phyloP scores from a whole-genome alignment of 2,329 filamentous ascomycete genomes.

The Claviceps sp. region DNA sequence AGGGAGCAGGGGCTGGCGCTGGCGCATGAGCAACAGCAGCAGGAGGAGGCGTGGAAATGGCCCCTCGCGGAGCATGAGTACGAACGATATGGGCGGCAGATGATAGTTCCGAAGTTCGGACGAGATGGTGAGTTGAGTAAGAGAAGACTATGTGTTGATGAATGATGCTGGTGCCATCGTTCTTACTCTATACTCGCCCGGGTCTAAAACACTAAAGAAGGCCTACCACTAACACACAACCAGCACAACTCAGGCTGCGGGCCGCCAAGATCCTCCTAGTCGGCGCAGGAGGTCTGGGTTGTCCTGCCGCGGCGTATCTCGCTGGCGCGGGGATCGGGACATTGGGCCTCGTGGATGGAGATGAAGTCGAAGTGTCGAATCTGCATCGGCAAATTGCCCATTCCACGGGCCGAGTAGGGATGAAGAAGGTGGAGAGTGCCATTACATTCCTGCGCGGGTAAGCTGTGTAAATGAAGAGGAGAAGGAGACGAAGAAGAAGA shows the following conservation, averaged over 20 bases:
- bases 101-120: conserved; percentile 75
- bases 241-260: conserved; percentile 65
- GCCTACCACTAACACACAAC: neutral
- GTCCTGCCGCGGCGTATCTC: conserved; percentile 84
- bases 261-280: conserved; percentile 63
- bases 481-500: neutral
- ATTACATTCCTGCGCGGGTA: conserved; percentile 44
- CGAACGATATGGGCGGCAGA: conserved; percentile 74
- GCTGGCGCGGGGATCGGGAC: conserved; percentile 78
- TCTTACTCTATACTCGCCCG: no score
- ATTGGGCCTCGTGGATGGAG: conserved; percentile 75
- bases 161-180: neutral
- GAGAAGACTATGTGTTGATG: neutral
- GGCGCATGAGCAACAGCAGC: neutral
- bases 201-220: neutral
- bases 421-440: conserved; percentile 70
- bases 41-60: conserved; percentile 38
- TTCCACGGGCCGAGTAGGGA: conserved; percentile 53
- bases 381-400: conserved; percentile 87
- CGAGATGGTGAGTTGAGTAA: conserved; percentile 46
- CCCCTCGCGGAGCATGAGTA: conserved; percentile 64
- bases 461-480: conserved; percentile 7
- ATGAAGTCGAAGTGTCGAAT: conserved; percentile 79
- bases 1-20: conserved; percentile 1
- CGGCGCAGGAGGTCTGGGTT: conserved; percentile 81